phyloP scores from a whole-genome alignment of 495 filamentous ascomycete genomes.

The Trichocladium uniseriatum region DNA sequence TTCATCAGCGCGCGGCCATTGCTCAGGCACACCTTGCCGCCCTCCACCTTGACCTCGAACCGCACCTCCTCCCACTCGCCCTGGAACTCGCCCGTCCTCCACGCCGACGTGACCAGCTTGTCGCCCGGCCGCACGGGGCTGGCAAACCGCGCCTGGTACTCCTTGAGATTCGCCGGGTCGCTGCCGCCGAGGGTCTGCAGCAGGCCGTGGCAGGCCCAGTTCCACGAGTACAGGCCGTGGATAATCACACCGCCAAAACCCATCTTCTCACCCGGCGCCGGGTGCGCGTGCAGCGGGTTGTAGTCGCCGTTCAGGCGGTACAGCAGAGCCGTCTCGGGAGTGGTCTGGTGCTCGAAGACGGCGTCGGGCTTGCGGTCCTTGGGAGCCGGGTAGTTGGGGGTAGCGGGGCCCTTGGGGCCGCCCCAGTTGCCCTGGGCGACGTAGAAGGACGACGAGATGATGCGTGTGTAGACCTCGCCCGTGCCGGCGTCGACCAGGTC shows the following conservation, averaged over 20 bases:
- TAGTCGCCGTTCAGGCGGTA: slow-evolving; percentile 87
- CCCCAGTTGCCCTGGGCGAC: slow-evolving; percentile 83
- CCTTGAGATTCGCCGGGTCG: slow-evolving; percentile 67
- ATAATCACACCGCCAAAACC: slow-evolving; percentile 84
- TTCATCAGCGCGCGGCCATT: slow-evolving; percentile 77
- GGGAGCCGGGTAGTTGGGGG: slow-evolving; percentile 65
- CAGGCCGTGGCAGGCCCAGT: slow-evolving; percentile 66
- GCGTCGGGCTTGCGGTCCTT: slow-evolving; percentile 64
- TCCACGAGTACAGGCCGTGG: slow-evolving; percentile 81
- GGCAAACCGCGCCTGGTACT: slow-evolving; percentile 83
- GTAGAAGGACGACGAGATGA: slow-evolving; percentile 61
- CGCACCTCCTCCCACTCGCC: slow-evolving; percentile 74
- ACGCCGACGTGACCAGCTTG: slow-evolving; percentile 55
- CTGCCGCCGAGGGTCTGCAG: slow-evolving; percentile 62
- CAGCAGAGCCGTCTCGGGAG: slow-evolving; percentile 58
- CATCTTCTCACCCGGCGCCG: slow-evolving; percentile 77
- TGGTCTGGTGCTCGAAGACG: slow-evolving; percentile 59
- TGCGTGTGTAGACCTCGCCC: slow-evolving; percentile 64
- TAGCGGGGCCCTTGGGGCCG: slow-evolving; percentile 77
- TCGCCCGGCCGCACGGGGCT: slow-evolving; percentile 72
- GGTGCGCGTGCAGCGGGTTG: slow-evolving; percentile 80
- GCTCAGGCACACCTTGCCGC: slow-evolving; percentile 69
- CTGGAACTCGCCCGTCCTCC: slow-evolving; percentile 53
- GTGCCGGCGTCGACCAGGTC: slow-evolving; percentile 59
- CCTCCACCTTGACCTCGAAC: slow-evolving; percentile 62